Percentiles rank a stretch among this genome's conserved stretches.
phyloP scores from a whole-genome alignment of 352 stramenopile species.

The Phytophthora uliginosa region DNA sequence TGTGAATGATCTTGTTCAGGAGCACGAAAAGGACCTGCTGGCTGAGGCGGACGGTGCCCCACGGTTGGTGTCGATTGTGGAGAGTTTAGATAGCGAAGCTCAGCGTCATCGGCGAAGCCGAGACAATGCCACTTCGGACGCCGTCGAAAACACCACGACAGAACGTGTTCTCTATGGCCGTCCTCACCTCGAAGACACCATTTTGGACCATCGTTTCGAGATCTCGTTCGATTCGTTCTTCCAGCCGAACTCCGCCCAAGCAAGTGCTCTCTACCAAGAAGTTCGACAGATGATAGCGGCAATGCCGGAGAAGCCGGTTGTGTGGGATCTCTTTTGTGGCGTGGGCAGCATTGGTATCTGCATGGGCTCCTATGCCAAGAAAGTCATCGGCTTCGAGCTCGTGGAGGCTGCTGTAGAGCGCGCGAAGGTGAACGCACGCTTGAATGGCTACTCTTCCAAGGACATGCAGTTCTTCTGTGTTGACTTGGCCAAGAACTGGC shows the following conservation, averaged over 20 bases:
- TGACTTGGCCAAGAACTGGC: constrained; percentile 67
- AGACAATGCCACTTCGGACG: background rate
- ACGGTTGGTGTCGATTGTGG: constrained; percentile 67
- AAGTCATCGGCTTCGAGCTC: constrained; percentile 79
- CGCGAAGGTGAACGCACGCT: constrained; percentile 57
- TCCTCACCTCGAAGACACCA: constrained; percentile 62
- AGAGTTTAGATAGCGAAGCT: constrained; percentile 71
- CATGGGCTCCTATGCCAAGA: constrained; percentile 50
- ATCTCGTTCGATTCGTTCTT: constrained; percentile 86
- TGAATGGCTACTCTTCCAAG: constrained; percentile 65
- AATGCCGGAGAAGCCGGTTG: constrained; percentile 49
- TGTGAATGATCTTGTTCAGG: constrained; percentile 37
- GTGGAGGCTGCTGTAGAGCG: constrained; percentile 66
- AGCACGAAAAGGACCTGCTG: constrained; percentile 20
- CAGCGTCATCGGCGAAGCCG: constrained; percentile 45
- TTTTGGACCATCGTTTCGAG: constrained; percentile 68
- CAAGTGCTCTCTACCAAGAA: constrained; percentile 63
- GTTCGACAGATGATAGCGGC: constrained; percentile 51
- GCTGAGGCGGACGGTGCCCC: constrained; percentile 7
- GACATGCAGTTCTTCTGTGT: constrained; percentile 76
- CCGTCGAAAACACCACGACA: background rate
- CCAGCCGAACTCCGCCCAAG: constrained; percentile 77
- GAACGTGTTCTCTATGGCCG: constrained; percentile 57
- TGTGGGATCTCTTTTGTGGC: constrained; percentile 87
- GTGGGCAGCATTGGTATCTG: constrained; percentile 87